Base-by-base conservation (phyloP, 2,329 filamentous ascomycete species). In the Aureobasidium mangrovei region DNA sequence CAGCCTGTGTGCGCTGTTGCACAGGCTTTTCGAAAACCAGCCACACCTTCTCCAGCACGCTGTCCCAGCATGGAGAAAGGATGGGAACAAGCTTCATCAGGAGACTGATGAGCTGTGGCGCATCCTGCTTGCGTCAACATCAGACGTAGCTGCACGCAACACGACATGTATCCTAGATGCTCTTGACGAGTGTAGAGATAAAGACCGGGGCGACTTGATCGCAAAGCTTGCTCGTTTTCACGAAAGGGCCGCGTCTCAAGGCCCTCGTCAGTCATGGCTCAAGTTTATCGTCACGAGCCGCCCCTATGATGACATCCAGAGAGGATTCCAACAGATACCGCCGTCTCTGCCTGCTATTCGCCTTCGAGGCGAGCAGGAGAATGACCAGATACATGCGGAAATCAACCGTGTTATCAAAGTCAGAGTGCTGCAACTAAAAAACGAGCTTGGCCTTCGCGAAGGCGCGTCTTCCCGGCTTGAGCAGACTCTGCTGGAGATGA, bases 1-100 rank as follows among this genome's bases (percentile, higher is more conserved):
- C 4, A 69, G 67, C 3, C 42, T 73, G 1, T 71, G 65, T 39
- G 65, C 67, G 4, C 28, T 72, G 10, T 61, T 73, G 0, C 68
- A 72, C 59, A 68, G 73, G 46, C 58, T 73, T 0, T 70, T 71
- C 49, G 48, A 29, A 6, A 36, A 60, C 10, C 56, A 60, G 35
- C 60, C 61, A 12, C 3, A 59, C n/a, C 60, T 71, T 0, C 43
- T 72, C 8, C 26, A 55, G 18, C 28, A 59, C 32, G 44, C 36
- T 46, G 18, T 53, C 12, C 9, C 56, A 65, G 53, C 57, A 1
- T 63, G 51, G 44, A 39, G 61, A n/a, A 61, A 56, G 4, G 63
- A 63, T 41, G 60, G 60, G 6, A 8, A 58, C 1, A 61, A 51
- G 3, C 49, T 67, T 27, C 28, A 40, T 3, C n/a, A 55, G 9